These are phyloP conservation scores for Tuber aestivum DNA, from an alignment of 495 filamentous ascomycete genomes.

Conservation along the genomic window DNA sequence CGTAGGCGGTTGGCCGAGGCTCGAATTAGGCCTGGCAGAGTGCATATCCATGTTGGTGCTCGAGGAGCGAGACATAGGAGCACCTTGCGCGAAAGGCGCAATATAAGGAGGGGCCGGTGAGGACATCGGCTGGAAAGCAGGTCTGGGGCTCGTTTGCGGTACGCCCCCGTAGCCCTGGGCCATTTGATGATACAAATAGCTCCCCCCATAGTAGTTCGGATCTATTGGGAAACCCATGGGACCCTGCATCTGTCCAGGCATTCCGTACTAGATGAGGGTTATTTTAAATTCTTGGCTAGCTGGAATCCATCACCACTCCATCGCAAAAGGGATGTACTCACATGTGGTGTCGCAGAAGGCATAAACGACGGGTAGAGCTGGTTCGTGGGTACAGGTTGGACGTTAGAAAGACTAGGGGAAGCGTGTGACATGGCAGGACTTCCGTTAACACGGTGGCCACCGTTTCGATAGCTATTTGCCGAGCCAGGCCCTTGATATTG, in stretches of 20 bases:
- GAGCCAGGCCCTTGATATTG: conserved; percentile 14
- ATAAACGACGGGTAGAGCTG: conserved; percentile 31
- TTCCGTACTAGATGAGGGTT: neutral
- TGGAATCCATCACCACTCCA: neutral
- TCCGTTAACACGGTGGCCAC: conserved; percentile 28
- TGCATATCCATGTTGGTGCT: conserved; percentile 40
- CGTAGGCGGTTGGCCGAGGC: conserved; percentile 37
- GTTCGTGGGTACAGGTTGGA: conserved; percentile 26
- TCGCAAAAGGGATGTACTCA: neutral
- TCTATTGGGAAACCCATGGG: neutral
- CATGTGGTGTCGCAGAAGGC: conserved; percentile 12
- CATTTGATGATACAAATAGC: neutral
- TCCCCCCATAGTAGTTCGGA: neutral
- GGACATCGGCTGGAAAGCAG: conserved; percentile 14
- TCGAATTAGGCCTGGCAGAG: conserved; percentile 33
- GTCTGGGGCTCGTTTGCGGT: conserved; percentile 34
- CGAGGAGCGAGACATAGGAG: conserved; percentile 36
- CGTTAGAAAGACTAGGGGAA: conserved; percentile 30
- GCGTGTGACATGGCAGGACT: conserved; percentile 38
- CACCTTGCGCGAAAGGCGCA: conserved; percentile 7
- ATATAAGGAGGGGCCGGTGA: conserved; percentile 7
- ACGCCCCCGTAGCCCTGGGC: conserved; percentile 2
- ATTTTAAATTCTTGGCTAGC: neutral
- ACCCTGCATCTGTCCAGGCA: neutral
- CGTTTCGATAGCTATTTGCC: conserved; percentile 22